These are phyloP conservation scores for Macrotyloma uniflorum DNA, from an alignment of 306 rosid species.

Conservation along the genomic window DNA sequence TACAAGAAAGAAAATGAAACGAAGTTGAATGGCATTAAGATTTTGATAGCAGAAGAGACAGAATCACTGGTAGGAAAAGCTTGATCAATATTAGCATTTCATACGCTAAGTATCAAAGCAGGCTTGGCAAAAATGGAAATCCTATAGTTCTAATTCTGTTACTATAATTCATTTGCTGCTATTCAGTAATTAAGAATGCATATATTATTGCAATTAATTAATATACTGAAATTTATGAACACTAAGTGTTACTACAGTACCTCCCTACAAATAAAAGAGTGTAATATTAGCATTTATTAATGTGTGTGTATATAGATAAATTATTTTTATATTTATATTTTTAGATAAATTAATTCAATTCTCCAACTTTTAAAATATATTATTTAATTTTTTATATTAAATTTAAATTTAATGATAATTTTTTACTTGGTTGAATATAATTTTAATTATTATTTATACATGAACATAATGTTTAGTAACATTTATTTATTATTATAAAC, in stretches of 20 bases:
- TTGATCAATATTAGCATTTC: not conserved
- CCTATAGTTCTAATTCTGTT: not conserved
- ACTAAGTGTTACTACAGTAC: not conserved
- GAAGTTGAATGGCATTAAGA: not conserved
- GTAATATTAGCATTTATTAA: too few species aligned
- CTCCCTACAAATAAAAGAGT: not conserved
- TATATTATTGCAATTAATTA: not conserved
- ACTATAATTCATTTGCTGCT: not conserved
- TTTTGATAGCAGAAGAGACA: not conserved
- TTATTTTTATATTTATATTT: too few species aligned
- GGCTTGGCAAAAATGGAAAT: not conserved
- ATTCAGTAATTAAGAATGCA: not conserved
- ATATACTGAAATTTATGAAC: not conserved
- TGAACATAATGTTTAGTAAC: too few species aligned
- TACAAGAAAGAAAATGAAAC: constrained; percentile 29
- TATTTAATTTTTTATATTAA: too few species aligned
- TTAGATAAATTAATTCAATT: too few species aligned
- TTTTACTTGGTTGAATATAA: too few species aligned
- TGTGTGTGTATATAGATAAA: too few species aligned
- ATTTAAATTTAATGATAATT: too few species aligned
- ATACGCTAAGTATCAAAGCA: not conserved
- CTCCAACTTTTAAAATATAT: too few species aligned
- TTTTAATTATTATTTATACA: too few species aligned
- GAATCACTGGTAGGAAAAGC: not conserved
- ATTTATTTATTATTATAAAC: too few species aligned